Evolutionary conservation across 2,329 filamentous ascomycete genomes (phyloP), one percentile per base, ranked within the genome.

Genomic region (Zymoseptoria brevis): DNA sequence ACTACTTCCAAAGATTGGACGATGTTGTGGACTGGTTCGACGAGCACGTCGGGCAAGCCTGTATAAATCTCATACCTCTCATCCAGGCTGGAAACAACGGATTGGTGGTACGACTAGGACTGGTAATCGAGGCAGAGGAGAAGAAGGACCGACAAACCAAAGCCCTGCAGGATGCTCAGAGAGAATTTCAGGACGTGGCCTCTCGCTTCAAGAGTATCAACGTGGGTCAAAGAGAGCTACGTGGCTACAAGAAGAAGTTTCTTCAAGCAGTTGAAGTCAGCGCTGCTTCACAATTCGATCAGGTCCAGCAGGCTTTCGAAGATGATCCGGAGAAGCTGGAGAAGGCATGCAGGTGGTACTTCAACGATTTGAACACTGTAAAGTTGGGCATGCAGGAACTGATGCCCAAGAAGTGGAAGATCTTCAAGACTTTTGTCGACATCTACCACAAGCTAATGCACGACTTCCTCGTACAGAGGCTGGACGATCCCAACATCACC

Each of bases 161-260:
- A 70, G 94, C 94, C 1, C 79, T 97, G 63, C 91, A 96, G 71
- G 93, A 97, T 68, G 95, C 94, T 0, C 86, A 97, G 72, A 90
- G 90, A 69, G 93, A 97, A 71, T 95, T 97, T 75, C 91, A 93
- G 72, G 93, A 97, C 72, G 88, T 99, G 71, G 94, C 92, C 8
- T 87, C 87, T 53, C 84, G 93, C 55, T 96, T 99, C 79, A 92
- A 96, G 76, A 93, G 90, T 67, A 96, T 99, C 75, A 93, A 92
- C 8, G 66, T 70, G 24, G 93, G 93, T 1, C 90, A 93, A 21
- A 95, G 95, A 74, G 89, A 91, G 64, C 85, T 95, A 56, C 87
- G 93, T 64, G 94, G 93, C 2, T 99, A 99, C 79, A 99, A 97
- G 77, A 89, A 96, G 68, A 96, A 96, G 72, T 96, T 97, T 73